phyloP scores from a whole-genome alignment of 2,329 filamentous ascomycete genomes.

The Pseudogymnoascus sp. region DNA sequence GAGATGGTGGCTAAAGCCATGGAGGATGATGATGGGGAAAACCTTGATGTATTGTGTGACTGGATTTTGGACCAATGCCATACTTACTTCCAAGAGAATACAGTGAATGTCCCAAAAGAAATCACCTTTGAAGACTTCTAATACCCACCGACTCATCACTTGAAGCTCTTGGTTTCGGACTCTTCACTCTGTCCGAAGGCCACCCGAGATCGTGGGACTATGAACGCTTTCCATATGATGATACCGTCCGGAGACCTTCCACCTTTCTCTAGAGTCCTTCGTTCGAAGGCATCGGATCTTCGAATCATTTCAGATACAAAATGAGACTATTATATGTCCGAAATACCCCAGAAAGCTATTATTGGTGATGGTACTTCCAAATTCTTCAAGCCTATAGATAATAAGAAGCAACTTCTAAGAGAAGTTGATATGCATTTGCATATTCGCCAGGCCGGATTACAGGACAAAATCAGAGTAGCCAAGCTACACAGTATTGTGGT shows the following conservation, averaged over 20 bases:
- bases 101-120: conserved; percentile 11
- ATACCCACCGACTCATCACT: conserved; percentile 13
- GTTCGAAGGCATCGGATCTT: conserved; percentile 11
- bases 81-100: conserved; percentile 13
- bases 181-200: conserved; percentile 11
- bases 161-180: conserved; percentile 13
- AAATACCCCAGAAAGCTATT: conserved; percentile 12
- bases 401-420: conserved; percentile 14
- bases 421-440: conserved; percentile 14
- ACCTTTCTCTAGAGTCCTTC: conserved; percentile 9
- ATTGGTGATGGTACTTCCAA: conserved; percentile 9
- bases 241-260: conserved; percentile 13
- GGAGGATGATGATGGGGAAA: conserved; percentile 10
- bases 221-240: conserved; percentile 12
- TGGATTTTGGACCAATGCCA: conserved; percentile 14
- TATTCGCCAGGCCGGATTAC: conserved; percentile 11
- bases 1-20: conserved; percentile 11
- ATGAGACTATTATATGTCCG: conserved; percentile 8
- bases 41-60: conserved; percentile 13
- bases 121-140: conserved; percentile 14
- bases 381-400: conserved; percentile 13
- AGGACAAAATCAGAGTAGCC: conserved; percentile 12
- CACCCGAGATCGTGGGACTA: conserved; percentile 12
- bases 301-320: conserved; percentile 6
- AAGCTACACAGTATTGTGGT: conserved; percentile 12